These are phyloP conservation scores for Candida andamanensis DNA, from an alignment of 805 yeast genomes.

Conservation along the genomic window DNA sequence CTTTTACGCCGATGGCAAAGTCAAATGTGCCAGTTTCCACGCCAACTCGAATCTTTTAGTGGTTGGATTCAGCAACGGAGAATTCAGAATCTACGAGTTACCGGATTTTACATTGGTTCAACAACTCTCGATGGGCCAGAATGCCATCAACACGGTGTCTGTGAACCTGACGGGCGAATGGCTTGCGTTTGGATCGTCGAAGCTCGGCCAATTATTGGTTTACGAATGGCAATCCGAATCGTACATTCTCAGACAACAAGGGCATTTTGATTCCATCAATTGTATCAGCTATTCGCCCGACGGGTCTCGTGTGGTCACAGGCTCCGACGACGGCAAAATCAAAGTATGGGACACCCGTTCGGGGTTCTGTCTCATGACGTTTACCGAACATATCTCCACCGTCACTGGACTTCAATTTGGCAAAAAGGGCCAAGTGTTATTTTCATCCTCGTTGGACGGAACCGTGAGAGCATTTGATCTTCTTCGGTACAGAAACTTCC, in stretches of 20 bases:
- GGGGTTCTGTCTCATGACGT: conserved; percentile 90
- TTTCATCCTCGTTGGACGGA: conserved; percentile 90
- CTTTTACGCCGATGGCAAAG: conserved; percentile 65
- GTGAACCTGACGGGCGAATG: conserved; percentile 89
- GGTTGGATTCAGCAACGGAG: conserved; percentile 87
- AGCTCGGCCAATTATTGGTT: conserved; percentile 87
- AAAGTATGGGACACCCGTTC: conserved; percentile 93
- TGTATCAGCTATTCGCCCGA: conserved; percentile 87
- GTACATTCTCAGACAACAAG: conserved; percentile 91
- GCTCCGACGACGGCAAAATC: conserved; percentile 93
- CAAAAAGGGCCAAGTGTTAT: conserved; percentile 83
- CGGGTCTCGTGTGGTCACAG: conserved; percentile 88
- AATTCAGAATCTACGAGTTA: conserved; percentile 83
- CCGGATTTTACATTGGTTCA: conserved; percentile 78
- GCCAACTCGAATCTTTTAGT: conserved; percentile 64
- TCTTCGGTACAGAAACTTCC: conserved; percentile 84
- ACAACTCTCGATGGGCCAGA: conserved; percentile 86
- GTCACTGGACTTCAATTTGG: conserved; percentile 88
- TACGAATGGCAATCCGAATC: conserved; percentile 99
- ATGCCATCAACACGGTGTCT: conserved; percentile 75
- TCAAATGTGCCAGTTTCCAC: conserved; percentile 82
- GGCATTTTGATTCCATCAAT: conserved; percentile 90
- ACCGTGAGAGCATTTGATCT: conserved; percentile 98
- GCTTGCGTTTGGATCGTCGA: conserved; percentile 91
- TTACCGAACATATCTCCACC: conserved; percentile 83